Evolutionary conservation across 441 rosid genomes (phyloP).

Genomic region (Isatis lusitanica): DNA sequence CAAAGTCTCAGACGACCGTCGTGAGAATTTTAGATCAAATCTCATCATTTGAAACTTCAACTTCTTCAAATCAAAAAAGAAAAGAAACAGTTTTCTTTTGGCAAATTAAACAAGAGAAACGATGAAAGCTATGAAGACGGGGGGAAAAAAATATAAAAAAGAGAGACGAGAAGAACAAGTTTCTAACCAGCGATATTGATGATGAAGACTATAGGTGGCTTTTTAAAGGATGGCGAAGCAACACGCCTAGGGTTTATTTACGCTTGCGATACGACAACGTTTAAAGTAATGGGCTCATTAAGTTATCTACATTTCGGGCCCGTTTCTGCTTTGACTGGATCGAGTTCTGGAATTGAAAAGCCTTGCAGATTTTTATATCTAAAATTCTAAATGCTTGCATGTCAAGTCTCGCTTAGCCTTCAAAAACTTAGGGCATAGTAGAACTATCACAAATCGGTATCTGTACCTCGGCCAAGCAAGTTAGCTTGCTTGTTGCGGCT

Average conservation of each 20-base stretch:
- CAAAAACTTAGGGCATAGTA: too few species aligned
- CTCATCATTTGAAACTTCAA: constrained; percentile 27
- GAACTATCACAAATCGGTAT: too few species aligned
- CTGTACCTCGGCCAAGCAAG: too few species aligned
- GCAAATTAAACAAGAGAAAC: background rate
- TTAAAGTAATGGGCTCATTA: background rate
- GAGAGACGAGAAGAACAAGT: background rate
- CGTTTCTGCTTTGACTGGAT: background rate
- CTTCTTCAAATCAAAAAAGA: background rate
- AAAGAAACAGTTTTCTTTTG: background rate
- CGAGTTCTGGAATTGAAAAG: background rate
- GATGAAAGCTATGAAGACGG: background rate
- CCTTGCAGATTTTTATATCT: too few species aligned
- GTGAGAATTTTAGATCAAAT: constrained; percentile 40
- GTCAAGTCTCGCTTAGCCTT: too few species aligned
- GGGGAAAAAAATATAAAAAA: background rate
- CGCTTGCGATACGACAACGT: background rate
- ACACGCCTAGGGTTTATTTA: constrained; percentile 7
- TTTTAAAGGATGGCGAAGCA: background rate
- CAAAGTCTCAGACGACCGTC: constrained; percentile 40
- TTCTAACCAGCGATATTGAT: background rate
- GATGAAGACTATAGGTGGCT: background rate
- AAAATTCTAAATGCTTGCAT: too few species aligned
- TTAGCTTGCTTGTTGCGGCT: too few species aligned
- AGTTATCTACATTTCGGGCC: background rate